Conservation (phyloP, 2,329 filamentous ascomycete genomes). For the Whalleya microplaca region DNA sequence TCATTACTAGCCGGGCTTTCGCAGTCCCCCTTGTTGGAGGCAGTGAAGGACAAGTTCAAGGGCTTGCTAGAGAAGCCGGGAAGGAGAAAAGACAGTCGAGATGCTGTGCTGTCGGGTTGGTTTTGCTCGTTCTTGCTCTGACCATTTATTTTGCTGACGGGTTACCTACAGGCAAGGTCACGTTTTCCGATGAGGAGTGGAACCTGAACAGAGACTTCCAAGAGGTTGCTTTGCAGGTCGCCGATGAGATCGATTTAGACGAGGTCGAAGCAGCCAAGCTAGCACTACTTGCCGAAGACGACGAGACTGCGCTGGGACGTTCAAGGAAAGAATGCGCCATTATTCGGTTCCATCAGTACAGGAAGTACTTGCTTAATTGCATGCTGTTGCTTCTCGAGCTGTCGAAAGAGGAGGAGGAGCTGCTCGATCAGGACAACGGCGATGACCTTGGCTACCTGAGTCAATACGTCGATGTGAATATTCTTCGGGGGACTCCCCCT, state of each 20-base stretch:
- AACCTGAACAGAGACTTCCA: constrained; percentile 85
- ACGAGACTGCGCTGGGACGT: constrained; percentile 70
- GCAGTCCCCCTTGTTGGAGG: constrained; percentile 55
- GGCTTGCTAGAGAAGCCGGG: constrained; percentile 74
- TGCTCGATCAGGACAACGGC: constrained; percentile 53
- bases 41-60: constrained; percentile 68
- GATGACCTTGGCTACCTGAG: constrained; percentile 56
- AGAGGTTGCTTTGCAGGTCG: constrained; percentile 77
- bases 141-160: constrained; percentile 22
- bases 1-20: constrained; percentile 40
- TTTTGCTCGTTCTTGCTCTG: constrained; percentile 9
- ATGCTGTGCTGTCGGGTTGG: constrained; percentile 69
- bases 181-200: constrained; percentile 73
- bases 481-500: constrained; percentile 55
- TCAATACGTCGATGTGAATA: constrained; percentile 57
- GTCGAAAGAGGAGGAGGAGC: constrained; percentile 63
- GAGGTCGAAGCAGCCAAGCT: constrained; percentile 82
- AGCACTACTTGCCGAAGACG: constrained; percentile 73
- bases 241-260: constrained; percentile 88
- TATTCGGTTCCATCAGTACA: constrained; percentile 85
- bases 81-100: constrained; percentile 76
- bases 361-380: constrained; percentile 81
- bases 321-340: constrained; percentile 77
- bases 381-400: constrained; percentile 78
- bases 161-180: constrained; percentile 68